Evolutionary conservation across 768 basidiomycete genomes (phyloP).

Genomic region (Fomitopsis pulvina): DNA sequence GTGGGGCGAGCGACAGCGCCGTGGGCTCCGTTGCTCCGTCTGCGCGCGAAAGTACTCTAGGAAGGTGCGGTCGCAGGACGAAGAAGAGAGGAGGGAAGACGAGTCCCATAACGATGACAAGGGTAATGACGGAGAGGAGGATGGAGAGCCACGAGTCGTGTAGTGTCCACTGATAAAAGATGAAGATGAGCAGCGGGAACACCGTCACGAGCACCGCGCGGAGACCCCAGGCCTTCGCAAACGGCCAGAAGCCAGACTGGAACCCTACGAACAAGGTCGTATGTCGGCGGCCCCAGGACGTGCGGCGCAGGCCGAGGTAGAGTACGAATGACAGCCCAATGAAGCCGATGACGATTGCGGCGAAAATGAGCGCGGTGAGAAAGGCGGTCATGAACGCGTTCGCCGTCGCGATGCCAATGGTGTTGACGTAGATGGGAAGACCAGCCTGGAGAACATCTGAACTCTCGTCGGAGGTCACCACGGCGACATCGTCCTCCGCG

Average conservation of each 20-base stretch:
- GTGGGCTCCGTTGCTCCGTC: constrained; percentile 16
- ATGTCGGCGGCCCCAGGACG: constrained; percentile 16
- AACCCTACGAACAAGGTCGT: constrained; percentile 13
- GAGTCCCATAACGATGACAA: constrained; percentile 44
- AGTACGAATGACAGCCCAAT: constrained; percentile 47
- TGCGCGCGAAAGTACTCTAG: constrained; percentile 31
- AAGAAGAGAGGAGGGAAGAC: constrained; percentile 46
- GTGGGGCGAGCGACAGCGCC: constrained; percentile 39
- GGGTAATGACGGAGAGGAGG: constrained; percentile 66
- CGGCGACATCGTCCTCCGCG: constrained; percentile 40
- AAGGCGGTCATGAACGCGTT: constrained; percentile 93
- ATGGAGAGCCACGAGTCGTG: constrained; percentile 83
- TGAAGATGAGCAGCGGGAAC: constrained; percentile 69
- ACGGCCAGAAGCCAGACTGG: constrained; percentile 34
- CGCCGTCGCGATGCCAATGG: constrained; percentile 69
- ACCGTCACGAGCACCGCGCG: constrained; percentile 61
- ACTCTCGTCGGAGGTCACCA: constrained; percentile 59
- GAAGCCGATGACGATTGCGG: constrained; percentile 49
- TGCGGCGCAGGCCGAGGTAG: constrained; percentile 26
- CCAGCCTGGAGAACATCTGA: constrained; percentile 71
- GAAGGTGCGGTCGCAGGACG: constrained; percentile 35
- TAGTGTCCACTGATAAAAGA: constrained; percentile 88
- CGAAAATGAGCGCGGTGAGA: constrained; percentile 58
- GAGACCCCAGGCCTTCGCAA: constrained; percentile 53
- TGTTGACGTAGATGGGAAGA: constrained; percentile 76